phyloP scores from a whole-genome alignment of 225 moss, liverwort and hornwort genomes.

The Climacium dendroides region DNA sequence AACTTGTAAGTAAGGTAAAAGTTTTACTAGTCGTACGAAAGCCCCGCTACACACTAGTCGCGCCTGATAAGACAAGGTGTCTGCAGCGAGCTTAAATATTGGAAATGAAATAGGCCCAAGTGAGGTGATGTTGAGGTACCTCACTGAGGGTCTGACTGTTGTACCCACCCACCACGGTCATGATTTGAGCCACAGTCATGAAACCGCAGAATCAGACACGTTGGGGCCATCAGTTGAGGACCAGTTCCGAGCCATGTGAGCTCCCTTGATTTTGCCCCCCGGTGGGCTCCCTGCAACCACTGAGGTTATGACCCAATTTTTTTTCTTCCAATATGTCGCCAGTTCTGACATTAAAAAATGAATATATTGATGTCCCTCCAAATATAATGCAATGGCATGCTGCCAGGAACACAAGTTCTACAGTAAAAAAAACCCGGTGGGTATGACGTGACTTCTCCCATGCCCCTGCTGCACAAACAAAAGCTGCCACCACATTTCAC shows the following conservation, averaged over 20 bases:
- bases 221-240: background rate
- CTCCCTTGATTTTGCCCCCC: background rate
- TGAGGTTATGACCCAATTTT: background rate
- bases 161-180: background rate
- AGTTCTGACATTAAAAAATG: no score
- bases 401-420: no score
- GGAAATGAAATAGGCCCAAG: background rate
- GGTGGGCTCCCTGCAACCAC: background rate
- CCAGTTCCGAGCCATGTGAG: background rate
- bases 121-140: background rate
- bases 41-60: no score
- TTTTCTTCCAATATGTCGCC: no score
- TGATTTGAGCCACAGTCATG: background rate
- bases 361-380: no score
- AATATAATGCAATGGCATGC: no score
- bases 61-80: background rate
- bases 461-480: no score
- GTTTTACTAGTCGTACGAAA: no score
- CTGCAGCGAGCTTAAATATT: background rate
- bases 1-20: no score
- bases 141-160: background rate
- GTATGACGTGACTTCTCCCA: no score
- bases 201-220: background rate
- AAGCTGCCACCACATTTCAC: no score
- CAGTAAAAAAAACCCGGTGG: no score